These are phyloP conservation scores for Thalassiosira mediterranea DNA, from an alignment of 352 stramenopile species.

Conservation along the genomic window DNA sequence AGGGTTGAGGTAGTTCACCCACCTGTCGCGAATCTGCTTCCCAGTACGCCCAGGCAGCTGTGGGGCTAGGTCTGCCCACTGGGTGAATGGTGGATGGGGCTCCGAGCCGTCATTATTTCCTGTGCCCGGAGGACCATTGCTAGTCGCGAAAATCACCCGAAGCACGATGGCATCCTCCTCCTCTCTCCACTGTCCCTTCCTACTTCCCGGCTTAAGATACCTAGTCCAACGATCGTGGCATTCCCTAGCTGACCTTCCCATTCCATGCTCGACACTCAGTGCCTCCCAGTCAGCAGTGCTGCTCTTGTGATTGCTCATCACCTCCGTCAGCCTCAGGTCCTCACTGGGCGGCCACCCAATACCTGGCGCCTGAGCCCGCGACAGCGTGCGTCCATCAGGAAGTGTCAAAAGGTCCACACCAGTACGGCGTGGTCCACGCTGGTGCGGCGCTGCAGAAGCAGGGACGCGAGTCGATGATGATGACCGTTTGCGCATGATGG, in stretches of 20 bases:
- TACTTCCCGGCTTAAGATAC: slow-evolving; percentile 49
- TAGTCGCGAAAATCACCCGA: slow-evolving; percentile 16
- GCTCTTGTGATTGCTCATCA: slow-evolving; percentile 83
- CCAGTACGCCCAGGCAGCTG: slow-evolving; percentile 44
- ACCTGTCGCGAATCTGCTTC: slow-evolving; percentile 59
- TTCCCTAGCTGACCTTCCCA: slow-evolving; percentile 39
- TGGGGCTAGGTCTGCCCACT: slow-evolving; percentile 52
- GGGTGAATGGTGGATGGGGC: slow-evolving; percentile 40
- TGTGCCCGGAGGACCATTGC: background rate
- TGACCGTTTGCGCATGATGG: no score
- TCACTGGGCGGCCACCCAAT: slow-evolving; percentile 75
- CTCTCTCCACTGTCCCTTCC: slow-evolving; percentile 59
- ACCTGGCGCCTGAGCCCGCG: no score
- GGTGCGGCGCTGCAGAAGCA: no score
- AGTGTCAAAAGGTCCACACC: no score
- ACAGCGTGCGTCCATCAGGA: no score
- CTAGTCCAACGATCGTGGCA: slow-evolving; percentile 58
- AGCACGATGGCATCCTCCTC: slow-evolving; percentile 59
- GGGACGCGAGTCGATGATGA: no score
- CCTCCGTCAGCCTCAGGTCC: slow-evolving; percentile 65
- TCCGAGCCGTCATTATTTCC: slow-evolving; percentile 4
- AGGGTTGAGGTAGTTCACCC: slow-evolving; percentile 62
- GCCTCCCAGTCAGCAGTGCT: slow-evolving; percentile 72
- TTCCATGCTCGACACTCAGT: slow-evolving; percentile 66
- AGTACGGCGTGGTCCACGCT: no score